phyloP scores from a whole-genome alignment of 129 eudicot genomes.

The Tagetes erecta region DNA sequence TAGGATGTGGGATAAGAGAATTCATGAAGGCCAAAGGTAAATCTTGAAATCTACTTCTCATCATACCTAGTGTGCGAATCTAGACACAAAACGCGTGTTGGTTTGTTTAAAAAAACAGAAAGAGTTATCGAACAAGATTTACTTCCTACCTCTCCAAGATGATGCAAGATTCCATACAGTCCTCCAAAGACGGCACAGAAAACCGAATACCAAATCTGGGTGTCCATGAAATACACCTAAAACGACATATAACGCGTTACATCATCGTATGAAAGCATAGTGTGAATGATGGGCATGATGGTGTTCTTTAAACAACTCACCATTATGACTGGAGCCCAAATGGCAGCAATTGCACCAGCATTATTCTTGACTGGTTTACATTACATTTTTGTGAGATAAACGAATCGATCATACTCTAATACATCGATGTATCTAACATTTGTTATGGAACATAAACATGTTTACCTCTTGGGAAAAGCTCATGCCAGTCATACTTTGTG shows the following conservation, averaged over 20 bases:
- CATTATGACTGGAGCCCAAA: conserved; percentile 88
- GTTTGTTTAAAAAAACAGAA: conserved; percentile 10
- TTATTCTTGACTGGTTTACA: conserved; percentile 73
- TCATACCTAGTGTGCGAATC: conserved; percentile 94
- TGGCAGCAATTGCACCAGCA: conserved; percentile 89
- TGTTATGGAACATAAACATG: background rate
- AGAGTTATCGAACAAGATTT: conserved; percentile 4
- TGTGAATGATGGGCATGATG: background rate
- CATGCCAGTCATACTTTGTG: conserved; percentile 78
- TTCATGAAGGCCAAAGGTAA: conserved; percentile 77
- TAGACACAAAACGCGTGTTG: conserved; percentile 29
- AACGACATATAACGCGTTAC: conserved; percentile 14
- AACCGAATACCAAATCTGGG: conserved; percentile 97
- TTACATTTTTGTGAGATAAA: conserved; percentile 29
- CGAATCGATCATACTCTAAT: conserved; percentile 17
- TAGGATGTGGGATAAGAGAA: conserved; percentile 62
- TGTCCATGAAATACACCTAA: conserved; percentile 97
- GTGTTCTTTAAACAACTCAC: conserved; percentile 51
- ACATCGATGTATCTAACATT: background rate
- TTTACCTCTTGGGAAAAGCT: conserved; percentile 83
- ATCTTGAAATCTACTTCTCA: conserved; percentile 74
- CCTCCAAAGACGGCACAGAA: conserved; percentile 92
- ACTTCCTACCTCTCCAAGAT: conserved; percentile 85
- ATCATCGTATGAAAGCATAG: background rate
- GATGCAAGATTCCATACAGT: conserved; percentile 75